phyloP scores from a whole-genome alignment of 305 asterid species.

The Caryopteris hybrid region DNA sequence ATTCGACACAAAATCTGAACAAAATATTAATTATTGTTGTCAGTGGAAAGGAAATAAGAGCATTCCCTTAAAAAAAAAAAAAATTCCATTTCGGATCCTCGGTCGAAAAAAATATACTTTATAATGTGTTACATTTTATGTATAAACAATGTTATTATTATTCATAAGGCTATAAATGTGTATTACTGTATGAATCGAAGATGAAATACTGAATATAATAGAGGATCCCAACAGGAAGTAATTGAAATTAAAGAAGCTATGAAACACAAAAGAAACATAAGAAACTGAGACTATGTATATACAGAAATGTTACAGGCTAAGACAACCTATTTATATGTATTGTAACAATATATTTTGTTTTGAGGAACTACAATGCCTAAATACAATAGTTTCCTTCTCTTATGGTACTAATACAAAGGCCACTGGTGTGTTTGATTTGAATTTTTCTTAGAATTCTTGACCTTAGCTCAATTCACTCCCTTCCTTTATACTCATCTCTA shows the following conservation, averaged over 20 bases:
- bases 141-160: too few relatives aligned
- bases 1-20: too few relatives aligned
- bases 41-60: too few relatives aligned
- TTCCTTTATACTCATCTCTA: conserved; percentile 74
- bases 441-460: conserved; percentile 18
- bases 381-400: conserved; percentile 33
- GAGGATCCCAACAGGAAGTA: background rate
- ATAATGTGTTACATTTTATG: too few relatives aligned
- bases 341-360: background rate
- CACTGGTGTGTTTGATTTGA: background rate
- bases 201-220: background rate
- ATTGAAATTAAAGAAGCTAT: conserved; percentile 3
- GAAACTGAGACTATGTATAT: conserved; percentile 42
- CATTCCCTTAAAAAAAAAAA: too few relatives aligned
- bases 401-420: conserved; percentile 22
- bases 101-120: too few relatives aligned
- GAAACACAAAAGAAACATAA: conserved; percentile 2
- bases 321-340: conserved; percentile 19
- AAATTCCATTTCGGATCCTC: too few relatives aligned
- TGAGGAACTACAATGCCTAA: conserved; percentile 12
- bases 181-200: too few relatives aligned
- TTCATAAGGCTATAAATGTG: too few relatives aligned
- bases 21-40: too few relatives aligned
- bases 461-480: conserved; percentile 51
- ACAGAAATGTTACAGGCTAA: conserved; percentile 51